These are phyloP conservation scores for Auricularia auricula-judae DNA, from an alignment of 768 basidiomycete genomes.

Conservation along the genomic window DNA sequence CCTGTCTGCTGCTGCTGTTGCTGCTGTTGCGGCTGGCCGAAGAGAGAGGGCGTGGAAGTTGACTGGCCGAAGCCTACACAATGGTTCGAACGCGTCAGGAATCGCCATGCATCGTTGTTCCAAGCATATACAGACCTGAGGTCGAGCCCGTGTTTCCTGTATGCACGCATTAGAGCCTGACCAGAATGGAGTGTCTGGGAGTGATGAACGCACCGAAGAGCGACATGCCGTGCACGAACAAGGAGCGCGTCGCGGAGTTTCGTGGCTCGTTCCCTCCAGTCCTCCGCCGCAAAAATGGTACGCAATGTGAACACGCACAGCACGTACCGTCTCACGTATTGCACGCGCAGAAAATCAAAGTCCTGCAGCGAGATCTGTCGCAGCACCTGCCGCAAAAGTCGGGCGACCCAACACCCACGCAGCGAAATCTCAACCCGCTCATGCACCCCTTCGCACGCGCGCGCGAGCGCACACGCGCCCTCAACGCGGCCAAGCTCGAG, in stretches of 20 bases:
- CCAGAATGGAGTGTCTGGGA: not conserved
- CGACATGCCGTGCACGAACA: not conserved
- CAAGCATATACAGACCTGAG: not conserved
- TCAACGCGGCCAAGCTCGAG: slow-evolving; percentile 95
- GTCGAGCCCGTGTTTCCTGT: not conserved
- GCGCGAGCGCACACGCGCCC: slow-evolving; percentile 83
- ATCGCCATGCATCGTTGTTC: not conserved
- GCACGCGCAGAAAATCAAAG: slow-evolving; percentile 70
- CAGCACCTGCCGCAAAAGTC: slow-evolving; percentile 60
- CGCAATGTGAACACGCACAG: not conserved
- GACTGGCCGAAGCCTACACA: slow-evolving; percentile 4
- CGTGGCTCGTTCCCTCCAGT: not conserved
- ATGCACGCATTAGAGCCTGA: not conserved
- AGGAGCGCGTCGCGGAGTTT: slow-evolving; percentile 1
- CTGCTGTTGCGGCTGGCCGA: slow-evolving; percentile 12
- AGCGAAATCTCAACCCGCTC: slow-evolving; percentile 88
- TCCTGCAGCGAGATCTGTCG: slow-evolving; percentile 74
- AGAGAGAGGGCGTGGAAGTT: slow-evolving; percentile 13
- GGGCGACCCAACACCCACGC: slow-evolving; percentile 79
- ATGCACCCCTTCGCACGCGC: slow-evolving; percentile 92
- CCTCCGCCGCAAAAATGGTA: not conserved
- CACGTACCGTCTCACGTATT: not conserved
- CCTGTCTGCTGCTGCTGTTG: slow-evolving; percentile 13
- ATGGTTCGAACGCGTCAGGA: not conserved
- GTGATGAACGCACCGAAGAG: not conserved